Conservation (phyloP, 164 flowering plant genomes). For the Umbellularia californica region DNA sequence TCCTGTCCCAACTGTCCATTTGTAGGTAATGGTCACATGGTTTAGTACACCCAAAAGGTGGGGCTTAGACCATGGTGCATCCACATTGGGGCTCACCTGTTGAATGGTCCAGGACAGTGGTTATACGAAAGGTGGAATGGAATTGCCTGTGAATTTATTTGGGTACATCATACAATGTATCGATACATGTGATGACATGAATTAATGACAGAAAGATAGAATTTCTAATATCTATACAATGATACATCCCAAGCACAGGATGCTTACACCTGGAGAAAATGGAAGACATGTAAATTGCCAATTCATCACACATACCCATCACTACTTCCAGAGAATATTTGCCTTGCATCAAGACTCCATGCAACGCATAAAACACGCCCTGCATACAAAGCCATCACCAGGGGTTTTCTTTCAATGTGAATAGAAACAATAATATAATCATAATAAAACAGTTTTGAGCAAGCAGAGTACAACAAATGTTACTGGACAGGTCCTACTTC, state of each 20-base stretch:
- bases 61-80: not conserved
- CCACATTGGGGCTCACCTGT: not conserved
- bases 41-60: not conserved
- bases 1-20: not conserved
- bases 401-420: not conserved
- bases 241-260: not conserved
- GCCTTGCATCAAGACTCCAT: constrained; percentile 71
- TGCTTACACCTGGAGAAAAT: not conserved
- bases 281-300: not conserved
- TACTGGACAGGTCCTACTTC: too few species aligned
- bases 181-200: too few species aligned
- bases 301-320: constrained; percentile 71
- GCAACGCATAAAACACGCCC: constrained; percentile 82
- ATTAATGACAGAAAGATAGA: too few species aligned
- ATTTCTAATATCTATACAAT: not conserved
- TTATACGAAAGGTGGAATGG: not conserved
- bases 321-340: constrained; percentile 83
- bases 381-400: constrained; percentile 22
- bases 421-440: not conserved
- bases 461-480: not conserved
- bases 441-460: not conserved
- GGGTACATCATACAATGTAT: not conserved
- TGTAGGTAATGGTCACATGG: not conserved
- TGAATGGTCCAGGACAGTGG: not conserved
- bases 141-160: too few species aligned